Evolutionary conservation across 1,139 yeast species (phyloP), one percentile per base, ranked within the genome.

Genomic region (Sugiyamaella sp.): DNA sequence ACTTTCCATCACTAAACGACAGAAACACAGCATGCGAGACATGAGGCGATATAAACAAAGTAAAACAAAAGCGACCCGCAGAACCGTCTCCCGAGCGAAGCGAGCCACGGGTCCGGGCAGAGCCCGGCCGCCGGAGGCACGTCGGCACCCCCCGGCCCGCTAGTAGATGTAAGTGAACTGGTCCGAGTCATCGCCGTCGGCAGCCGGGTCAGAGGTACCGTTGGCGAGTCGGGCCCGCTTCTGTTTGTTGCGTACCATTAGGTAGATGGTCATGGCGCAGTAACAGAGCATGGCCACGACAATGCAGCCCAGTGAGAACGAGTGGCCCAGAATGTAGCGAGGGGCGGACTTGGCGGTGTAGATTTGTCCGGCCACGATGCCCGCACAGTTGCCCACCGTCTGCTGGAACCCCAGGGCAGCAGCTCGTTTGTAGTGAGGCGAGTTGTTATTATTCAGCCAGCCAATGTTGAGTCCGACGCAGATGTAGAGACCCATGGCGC

Each of bases 321-420:
- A 64, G 53, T 74, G 70, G 1, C 79, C 79, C 41, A 73, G 60
- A 4, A 54, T 58, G 56, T 72, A 75, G 9, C 76, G 75, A 1
- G 77, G 65, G 1, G 54, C 52, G 8, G 55, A 46, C 25, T 54
- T 46, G 17, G 59, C 56, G 38, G 70, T 62, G 62, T 73, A 75
- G 21, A 75, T 69, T 57, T 74, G 77, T 10, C 76, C 75, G 21
- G 75, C 72, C 52, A 75, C 65, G 12, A 71, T 74, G 47, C 80
- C 80, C 2, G 79, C 71, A 19, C 70, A 54, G 59, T 77, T 77
- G 5, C 79, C 80, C 19, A 75, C 57, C 1, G 75, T 67, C 59
- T 74, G 78, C 55, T 75, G 74, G 40, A 67, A 57, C 2, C 75
- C 79, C 43, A 74, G 63, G 2, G 75, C 71, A 3, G 76, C 67